These are phyloP conservation scores for Nepenthes alata DNA, from an alignment of 179 eudicot genomes.

Conservation along the genomic window DNA sequence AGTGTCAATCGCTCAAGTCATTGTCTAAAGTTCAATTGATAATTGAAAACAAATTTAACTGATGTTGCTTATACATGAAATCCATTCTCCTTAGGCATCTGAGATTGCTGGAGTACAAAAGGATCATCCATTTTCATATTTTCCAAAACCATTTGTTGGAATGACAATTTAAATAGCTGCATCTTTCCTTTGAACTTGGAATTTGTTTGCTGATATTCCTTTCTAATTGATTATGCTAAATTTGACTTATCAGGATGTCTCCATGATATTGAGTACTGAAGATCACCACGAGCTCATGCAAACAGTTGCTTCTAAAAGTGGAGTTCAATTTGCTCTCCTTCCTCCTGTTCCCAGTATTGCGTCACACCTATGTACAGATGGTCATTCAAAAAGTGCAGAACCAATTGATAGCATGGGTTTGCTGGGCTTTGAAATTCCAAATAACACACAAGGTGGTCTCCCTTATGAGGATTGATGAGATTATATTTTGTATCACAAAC, in stretches of 20 bases:
- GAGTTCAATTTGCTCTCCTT: constrained; percentile 62
- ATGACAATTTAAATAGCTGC: too few species aligned
- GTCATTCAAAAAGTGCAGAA: constrained; percentile 17
- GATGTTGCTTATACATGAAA: too few species aligned
- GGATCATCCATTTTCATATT: too few species aligned
- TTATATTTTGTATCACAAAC: background rate
- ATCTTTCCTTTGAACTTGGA: too few species aligned
- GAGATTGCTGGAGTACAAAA: too few species aligned
- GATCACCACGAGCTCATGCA: constrained; percentile 80
- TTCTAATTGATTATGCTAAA: background rate
- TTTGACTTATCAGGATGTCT: constrained; percentile 46
- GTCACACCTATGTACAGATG: constrained; percentile 14
- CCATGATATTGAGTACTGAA: constrained; percentile 82
- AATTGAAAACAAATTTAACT: too few species aligned
- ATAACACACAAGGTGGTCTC: constrained; percentile 36
- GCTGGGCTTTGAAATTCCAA: constrained; percentile 21
- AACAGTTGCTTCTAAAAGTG: constrained; percentile 64
- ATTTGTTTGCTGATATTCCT: too few species aligned
- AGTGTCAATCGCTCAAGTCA: too few species aligned
- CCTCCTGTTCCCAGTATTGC: constrained; percentile 43
- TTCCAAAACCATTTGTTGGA: too few species aligned
- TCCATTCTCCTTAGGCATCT: too few species aligned
- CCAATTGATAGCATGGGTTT: constrained; percentile 13
- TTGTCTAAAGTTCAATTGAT: too few species aligned
- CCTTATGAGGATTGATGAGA: constrained; percentile 1